Base-by-base conservation (phyloP, 306 rosid genomes). In the Malus asiatica region DNA sequence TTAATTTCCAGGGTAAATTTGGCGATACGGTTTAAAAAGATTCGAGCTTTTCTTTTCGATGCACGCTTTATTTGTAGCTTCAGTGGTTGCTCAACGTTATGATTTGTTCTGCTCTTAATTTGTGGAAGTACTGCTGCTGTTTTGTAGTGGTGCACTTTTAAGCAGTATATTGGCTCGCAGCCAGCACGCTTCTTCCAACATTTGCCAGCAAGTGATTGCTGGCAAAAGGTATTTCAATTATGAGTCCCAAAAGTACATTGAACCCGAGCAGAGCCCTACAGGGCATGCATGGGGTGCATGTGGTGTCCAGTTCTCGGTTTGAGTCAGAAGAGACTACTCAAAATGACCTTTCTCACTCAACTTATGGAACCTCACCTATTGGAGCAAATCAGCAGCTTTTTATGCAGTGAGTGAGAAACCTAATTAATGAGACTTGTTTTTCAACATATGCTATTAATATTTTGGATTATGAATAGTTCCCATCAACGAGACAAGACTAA, bases 161-260 rank as follows among this genome's bases (percentile, higher is more conserved):
- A 76, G 68, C 35, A 5, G 27, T 48, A 70, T 7, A 69, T 79
- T 82, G 83, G 87, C 69, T 68, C 73, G 66, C 63, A 75, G 59
- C 44, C 70, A 57, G 71, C 77, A 72, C 70, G 19, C 70, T 79
- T 58, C 73, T 70, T 82, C 80, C 84, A 72, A 66, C 72, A 76
- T 73, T 82, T 88, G 86, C 96, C 96, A 85, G 96, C 96, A 87
- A 81, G 53, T 58, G 46, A 73, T 87, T 87, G 96, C 89, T 94
- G 96, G 96, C 76, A 81, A 79, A 66, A 78, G 80, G 69, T 78
- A 55, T 70, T 72, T 16, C 80, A 70, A 48, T 83, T 74, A 94
- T 89, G 97, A 74, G 78, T 84, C 88, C 83, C 77, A 78, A 78
- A 44, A 82, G 71, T 57, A 78, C 65, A 68, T 66, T 72, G 78